These are phyloP conservation scores for Exophiala lecanii-corni DNA, from an alignment of 2,329 filamentous ascomycete species.

Conservation along the genomic window DNA sequence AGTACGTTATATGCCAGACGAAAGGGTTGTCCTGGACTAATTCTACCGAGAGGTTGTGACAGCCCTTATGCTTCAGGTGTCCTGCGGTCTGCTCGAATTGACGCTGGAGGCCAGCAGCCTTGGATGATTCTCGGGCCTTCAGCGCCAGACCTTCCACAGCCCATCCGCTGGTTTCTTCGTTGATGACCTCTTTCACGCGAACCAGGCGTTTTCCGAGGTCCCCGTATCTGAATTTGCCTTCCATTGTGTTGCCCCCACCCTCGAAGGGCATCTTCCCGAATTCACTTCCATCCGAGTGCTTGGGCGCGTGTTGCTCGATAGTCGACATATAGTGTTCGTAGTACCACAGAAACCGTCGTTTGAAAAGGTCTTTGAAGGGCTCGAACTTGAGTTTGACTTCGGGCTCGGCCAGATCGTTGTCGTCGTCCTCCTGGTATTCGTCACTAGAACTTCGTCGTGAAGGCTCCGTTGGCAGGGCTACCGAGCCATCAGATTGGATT, in stretches of 20 bases:
- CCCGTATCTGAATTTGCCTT: slow-evolving; percentile 76
- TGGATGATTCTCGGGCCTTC: slow-evolving; percentile 62
- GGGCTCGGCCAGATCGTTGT: slow-evolving; percentile 48
- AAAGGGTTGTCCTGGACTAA: slow-evolving; percentile 82
- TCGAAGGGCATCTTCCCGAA: slow-evolving; percentile 92
- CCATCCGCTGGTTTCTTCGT: slow-evolving; percentile 70
- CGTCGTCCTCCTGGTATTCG: slow-evolving; percentile 36
- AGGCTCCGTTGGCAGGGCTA: slow-evolving; percentile 28
- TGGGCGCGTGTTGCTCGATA: slow-evolving; percentile 59
- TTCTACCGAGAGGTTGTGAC: slow-evolving; percentile 68
- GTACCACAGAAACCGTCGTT: slow-evolving; percentile 92
- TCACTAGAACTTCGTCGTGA: slow-evolving; percentile 27
- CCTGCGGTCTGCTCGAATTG: slow-evolving; percentile 80
- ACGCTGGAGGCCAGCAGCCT: slow-evolving; percentile 75
- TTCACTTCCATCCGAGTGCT: slow-evolving; percentile 57
- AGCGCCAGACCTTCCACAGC: slow-evolving; percentile 61
- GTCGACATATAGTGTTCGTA: slow-evolving; percentile 77
- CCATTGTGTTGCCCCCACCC: slow-evolving; percentile 70
- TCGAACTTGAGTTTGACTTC: slow-evolving; percentile 59
- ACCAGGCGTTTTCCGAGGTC: slow-evolving; percentile 66
- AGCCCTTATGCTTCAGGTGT: slow-evolving; percentile 65
- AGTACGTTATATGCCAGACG: slow-evolving; percentile 81
- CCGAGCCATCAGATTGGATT: slow-evolving; percentile 52
- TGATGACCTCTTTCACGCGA: slow-evolving; percentile 64
- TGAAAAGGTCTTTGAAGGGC: slow-evolving; percentile 85